Conservation (phyloP, 768 basidiomycete species). For the Russula vinacea region DNA sequence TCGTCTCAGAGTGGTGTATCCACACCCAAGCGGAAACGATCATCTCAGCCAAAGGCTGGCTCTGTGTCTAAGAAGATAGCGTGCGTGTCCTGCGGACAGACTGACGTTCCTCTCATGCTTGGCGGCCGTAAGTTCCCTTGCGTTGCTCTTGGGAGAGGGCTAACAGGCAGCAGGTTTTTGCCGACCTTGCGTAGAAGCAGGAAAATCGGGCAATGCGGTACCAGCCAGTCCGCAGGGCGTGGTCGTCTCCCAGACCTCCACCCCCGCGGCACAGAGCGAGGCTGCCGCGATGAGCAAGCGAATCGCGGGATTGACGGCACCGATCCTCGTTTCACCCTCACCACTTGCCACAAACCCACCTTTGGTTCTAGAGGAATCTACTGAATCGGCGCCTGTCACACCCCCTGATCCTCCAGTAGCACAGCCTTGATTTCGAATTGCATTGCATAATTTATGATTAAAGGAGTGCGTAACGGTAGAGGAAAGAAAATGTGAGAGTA, state of each 20-base stretch:
- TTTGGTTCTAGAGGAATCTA: constrained; percentile 24
- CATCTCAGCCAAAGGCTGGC: constrained; percentile 37
- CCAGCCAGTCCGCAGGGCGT: constrained; percentile 2
- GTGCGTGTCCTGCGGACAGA: constrained; percentile 60
- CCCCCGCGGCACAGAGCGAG: constrained; percentile 14
- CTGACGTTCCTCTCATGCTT: constrained; percentile 71
- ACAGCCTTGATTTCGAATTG: constrained; percentile 13
- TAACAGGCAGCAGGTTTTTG: constrained; percentile 55
- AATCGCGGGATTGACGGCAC: constrained; percentile 12
- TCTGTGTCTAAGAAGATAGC: constrained; percentile 45
- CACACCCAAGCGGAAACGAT: constrained; percentile 44
- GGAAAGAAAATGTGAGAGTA: constrained; percentile 13
- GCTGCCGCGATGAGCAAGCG: constrained; percentile 12
- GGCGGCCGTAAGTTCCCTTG: constrained; percentile 60
- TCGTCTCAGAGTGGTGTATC: constrained; percentile 22
- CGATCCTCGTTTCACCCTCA: constrained; percentile 8
- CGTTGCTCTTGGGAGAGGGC: constrained; percentile 10
- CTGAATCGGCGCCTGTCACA: constrained; percentile 3
- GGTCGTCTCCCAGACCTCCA: not conserved
- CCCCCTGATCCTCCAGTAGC: constrained; percentile 1
- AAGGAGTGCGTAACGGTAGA: constrained; percentile 12
- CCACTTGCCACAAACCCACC: constrained; percentile 23
- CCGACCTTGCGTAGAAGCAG: constrained; percentile 53
- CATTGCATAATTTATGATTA: constrained; percentile 27
- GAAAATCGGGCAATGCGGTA: constrained; percentile 16